phyloP scores from a whole-genome alignment of 2,329 filamentous ascomycete genomes.

The Talaromyces albobiverticillius region DNA sequence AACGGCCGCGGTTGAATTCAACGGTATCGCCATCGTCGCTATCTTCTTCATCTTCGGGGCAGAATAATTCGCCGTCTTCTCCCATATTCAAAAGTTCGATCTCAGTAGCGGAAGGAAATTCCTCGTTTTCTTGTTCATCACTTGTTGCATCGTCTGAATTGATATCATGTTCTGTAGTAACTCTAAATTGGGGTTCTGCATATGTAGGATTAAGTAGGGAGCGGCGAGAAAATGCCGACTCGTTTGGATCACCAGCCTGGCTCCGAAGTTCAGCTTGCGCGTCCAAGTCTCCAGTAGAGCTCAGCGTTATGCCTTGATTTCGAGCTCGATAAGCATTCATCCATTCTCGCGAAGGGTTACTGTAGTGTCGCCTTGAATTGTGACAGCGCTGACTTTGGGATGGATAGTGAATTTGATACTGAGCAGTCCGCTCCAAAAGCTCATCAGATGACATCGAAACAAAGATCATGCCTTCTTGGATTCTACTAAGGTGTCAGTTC shows the following conservation, averaged over 20 bases:
- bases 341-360: slow-evolving; percentile 40
- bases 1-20: slow-evolving; percentile 25
- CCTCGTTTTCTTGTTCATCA: slow-evolving; percentile 29
- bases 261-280: slow-evolving; percentile 22
- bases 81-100: slow-evolving; percentile 24
- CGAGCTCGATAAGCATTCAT: slow-evolving; percentile 36
- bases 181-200: slow-evolving; percentile 32
- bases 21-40: slow-evolving; percentile 27
- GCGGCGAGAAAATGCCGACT: not conserved
- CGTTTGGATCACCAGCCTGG: slow-evolving; percentile 15
- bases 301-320: slow-evolving; percentile 28
- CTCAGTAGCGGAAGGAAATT: slow-evolving; percentile 21
- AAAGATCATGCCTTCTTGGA: slow-evolving; percentile 90
- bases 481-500: slow-evolving; percentile 47
- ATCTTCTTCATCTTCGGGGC: slow-evolving; percentile 30
- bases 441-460: slow-evolving; percentile 82
- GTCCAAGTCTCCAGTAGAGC: slow-evolving; percentile 23
- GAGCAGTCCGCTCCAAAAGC: slow-evolving; percentile 67
- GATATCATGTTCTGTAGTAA: slow-evolving; percentile 38
- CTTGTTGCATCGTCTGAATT: slow-evolving; percentile 33
- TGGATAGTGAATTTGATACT: slow-evolving; percentile 70
- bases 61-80: slow-evolving; percentile 30
- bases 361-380: slow-evolving; percentile 26
- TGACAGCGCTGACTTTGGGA: slow-evolving; percentile 24
- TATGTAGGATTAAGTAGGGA: slow-evolving; percentile 4